Percentiles rank a stretch among this genome's conserved stretches.
Conservation (phyloP, 2,329 filamentous ascomycete genomes). For the Rhytidhysteron rufulum region DNA sequence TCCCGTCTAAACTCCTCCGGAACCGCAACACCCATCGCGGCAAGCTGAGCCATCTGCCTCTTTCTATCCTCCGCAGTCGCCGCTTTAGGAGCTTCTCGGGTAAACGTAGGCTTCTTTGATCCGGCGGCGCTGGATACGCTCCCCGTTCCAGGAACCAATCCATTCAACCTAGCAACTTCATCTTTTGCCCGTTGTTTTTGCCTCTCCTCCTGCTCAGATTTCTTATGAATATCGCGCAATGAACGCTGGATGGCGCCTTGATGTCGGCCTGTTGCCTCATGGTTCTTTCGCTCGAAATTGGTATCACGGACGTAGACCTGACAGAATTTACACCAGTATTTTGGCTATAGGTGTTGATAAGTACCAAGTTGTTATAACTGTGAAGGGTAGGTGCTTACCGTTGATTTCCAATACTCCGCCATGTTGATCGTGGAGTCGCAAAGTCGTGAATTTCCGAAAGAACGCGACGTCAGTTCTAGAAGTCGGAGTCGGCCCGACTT, state of each 20-base stretch:
- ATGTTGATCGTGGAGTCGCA: too few relatives aligned
- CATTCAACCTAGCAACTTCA: constrained; percentile 83
- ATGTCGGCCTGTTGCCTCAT: constrained; percentile 82
- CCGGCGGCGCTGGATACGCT: constrained; percentile 29
- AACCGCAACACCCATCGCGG: constrained; percentile 78
- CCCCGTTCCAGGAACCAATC: constrained; percentile 56
- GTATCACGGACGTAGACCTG: constrained; percentile 87
- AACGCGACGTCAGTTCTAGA: too few relatives aligned
- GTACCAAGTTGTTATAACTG: not conserved
- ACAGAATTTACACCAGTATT: constrained; percentile 99
- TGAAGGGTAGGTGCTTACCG: constrained; percentile 45
- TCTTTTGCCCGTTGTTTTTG: constrained; percentile 78
- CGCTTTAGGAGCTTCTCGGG: constrained; percentile 38
- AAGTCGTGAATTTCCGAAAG: too few relatives aligned
- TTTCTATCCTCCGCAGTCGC: constrained; percentile 66
- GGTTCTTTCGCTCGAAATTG: constrained; percentile 80
- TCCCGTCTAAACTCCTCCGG: constrained; percentile 74
- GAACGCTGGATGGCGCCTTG: constrained; percentile 85
- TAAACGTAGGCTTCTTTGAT: constrained; percentile 17
- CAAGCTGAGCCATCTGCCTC: constrained; percentile 81
- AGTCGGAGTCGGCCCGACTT: too few relatives aligned
- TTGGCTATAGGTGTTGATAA: constrained; percentile 51
- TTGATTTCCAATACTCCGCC: constrained; percentile 99
- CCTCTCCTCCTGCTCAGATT: constrained; percentile 73
- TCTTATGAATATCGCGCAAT: constrained; percentile 81